Conservation (phyloP, 1,284 basidiomycete species). For the Austroboletus novae-zelandiae region DNA sequence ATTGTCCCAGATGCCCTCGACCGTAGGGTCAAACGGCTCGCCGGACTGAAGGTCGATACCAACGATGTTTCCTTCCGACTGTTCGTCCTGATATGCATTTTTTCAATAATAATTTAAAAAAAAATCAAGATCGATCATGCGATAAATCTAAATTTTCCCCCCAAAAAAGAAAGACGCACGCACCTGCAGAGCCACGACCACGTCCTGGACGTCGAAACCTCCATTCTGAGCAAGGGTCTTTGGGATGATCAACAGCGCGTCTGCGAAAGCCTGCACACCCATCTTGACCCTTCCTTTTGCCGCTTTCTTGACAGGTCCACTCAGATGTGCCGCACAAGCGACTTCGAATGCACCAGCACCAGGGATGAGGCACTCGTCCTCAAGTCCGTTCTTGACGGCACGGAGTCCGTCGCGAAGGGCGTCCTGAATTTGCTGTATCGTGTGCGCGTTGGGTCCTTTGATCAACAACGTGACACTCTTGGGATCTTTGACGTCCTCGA, state of each 20-base stretch:
- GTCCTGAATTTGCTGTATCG: constrained; percentile 95
- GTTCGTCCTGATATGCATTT: constrained; percentile 68
- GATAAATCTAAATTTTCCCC: constrained; percentile 4
- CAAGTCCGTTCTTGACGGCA: constrained; percentile 95
- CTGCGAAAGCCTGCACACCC: constrained; percentile 96
- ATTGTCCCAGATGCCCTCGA: constrained; percentile 98
- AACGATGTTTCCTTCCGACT: constrained; percentile 86
- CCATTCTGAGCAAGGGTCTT: constrained; percentile 97
- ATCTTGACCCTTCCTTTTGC: constrained; percentile 98
- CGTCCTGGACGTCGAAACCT: constrained; percentile 97
- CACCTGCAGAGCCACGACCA: constrained; percentile 87
- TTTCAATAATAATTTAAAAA: not conserved
- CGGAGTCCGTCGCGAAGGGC: constrained; percentile 95
- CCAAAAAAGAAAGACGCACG: constrained; percentile 17
- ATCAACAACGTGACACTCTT: constrained; percentile 96
- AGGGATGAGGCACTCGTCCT: constrained; percentile 86
- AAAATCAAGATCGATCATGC: constrained; percentile 7
- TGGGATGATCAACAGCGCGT: constrained; percentile 92
- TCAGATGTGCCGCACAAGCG: constrained; percentile 85
- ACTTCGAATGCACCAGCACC: constrained; percentile 98
- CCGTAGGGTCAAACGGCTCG: constrained; percentile 94
- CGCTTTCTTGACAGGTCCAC: constrained; percentile 75
- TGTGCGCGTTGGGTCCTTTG: constrained; percentile 98
- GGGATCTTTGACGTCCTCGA: constrained; percentile 96
- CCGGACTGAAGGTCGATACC: constrained; percentile 93